These are phyloP conservation scores for Juncus effusus DNA, from an alignment of 176 grass and related monocot genomes.

Conservation along the genomic window DNA sequence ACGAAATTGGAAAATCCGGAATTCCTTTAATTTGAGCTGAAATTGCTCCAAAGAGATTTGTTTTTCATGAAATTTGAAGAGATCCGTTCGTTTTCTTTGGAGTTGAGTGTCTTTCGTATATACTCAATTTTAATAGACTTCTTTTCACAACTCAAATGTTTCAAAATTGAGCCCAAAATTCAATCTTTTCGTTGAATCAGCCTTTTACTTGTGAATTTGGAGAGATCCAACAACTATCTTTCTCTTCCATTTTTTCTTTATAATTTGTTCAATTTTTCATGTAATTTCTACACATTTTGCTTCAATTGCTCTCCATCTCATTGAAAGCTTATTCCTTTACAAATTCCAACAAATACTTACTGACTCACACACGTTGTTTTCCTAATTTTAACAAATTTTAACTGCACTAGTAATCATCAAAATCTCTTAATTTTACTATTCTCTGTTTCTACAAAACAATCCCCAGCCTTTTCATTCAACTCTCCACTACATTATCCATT, in stretches of 20 bases:
- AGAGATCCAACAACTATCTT: constrained; percentile 11
- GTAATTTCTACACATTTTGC: not conserved
- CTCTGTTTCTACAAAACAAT: not conserved
- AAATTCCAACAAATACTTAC: not conserved
- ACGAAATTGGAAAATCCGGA: not conserved
- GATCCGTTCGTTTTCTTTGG: constrained; percentile 14
- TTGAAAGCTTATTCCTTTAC: not conserved
- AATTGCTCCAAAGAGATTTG: constrained; percentile 15
- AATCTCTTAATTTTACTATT: not conserved
- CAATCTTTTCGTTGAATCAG: constrained; percentile 6
- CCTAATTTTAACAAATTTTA: not conserved
- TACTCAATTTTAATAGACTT: not conserved
- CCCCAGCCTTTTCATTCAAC: not conserved
- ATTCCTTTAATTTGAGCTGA: constrained; percentile 5
- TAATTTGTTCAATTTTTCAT: constrained; percentile 5
- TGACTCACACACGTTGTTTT: not conserved
- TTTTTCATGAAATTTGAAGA: not conserved
- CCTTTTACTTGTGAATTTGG: not conserved
- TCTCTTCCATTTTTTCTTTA: not conserved
- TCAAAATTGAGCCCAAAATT: not conserved
- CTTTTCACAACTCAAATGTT: not conserved
- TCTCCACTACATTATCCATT: not conserved
- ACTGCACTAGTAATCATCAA: not conserved
- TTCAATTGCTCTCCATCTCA: not conserved
- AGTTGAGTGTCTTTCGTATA: not conserved